Base-by-base conservation (phyloP, 73 alveolate species). In the Breviolum minutum region DNA sequence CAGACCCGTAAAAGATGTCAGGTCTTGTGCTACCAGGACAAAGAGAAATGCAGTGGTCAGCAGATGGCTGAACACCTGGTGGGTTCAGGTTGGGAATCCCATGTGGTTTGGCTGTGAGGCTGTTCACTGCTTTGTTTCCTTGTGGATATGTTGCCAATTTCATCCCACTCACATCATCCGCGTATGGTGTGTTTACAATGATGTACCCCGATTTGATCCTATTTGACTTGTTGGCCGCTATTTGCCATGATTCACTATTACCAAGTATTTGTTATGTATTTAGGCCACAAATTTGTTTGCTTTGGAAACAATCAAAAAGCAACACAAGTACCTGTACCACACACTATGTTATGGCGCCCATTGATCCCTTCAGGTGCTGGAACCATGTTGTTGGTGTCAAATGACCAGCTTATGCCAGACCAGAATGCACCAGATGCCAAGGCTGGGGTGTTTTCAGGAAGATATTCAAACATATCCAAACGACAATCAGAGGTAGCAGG, bases 331-430 rank as follows among this genome's bases (percentile, higher is more conserved):
- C 54, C 0, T 40, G 5, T 40, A 40, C 54, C 54, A 40, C 54
- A 40, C 54, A 40, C 54, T 2, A n/a, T n/a, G 24, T 1, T 22
- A 17, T 22, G 77, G 77, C 4, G 77, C 77, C 77, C 26, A 19
- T 27, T 68, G 40, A 9, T 27, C 16, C 60, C 70, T 32, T 68
- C 30, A 88, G 95, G 95, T 69, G 95, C 95, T 9, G 95, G 68
- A 11, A 85, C 95, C 86, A 88, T 88, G 95, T 61, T 88, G 95
- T 60, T 29, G 89, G 69, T 48, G 40, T 81, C 89, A 13, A 81
- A 14, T 13, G 70, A 48, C 14, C 89, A 81, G 63, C 62, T n/a
- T 22, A 63, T 12, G 24, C 24, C 63, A 63, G 86, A 77, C 16
- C 12, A 22, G 24, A 0, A 71, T 11, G 29, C 81, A 71, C 4